Conservation (phyloP, 768 basidiomycete species). For the Lactifluus pinguis region DNA sequence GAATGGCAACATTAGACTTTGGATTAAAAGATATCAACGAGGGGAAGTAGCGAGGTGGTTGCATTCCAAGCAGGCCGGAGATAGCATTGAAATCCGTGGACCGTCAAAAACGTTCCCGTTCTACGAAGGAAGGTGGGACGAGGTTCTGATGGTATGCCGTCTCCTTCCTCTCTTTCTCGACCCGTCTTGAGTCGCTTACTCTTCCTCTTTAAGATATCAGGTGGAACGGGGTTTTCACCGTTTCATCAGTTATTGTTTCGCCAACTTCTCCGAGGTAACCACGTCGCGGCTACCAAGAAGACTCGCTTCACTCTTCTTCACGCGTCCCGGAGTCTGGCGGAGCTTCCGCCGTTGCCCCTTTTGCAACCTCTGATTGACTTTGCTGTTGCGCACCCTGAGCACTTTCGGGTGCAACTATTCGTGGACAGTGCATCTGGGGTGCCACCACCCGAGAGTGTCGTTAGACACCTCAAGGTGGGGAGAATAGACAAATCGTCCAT, state of each 20-base stretch:
- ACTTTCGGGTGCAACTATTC: conserved; percentile 50
- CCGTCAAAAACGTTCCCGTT: conserved; percentile 60
- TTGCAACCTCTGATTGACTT: conserved; percentile 43
- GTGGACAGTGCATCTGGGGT: conserved; percentile 37
- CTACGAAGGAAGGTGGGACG: conserved; percentile 59
- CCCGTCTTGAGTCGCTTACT: background rate
- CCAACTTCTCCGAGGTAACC: conserved; percentile 32
- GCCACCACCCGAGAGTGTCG: conserved; percentile 13
- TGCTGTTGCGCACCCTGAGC: conserved; percentile 44
- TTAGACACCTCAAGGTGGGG: conserved; percentile 34
- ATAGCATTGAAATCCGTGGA: conserved; percentile 66
- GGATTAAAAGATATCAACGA: conserved; percentile 70
- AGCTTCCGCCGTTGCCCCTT: conserved; percentile 61
- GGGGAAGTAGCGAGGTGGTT: conserved; percentile 84
- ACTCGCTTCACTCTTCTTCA: conserved; percentile 70
- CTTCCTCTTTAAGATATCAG: conserved; percentile 52
- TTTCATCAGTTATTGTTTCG: conserved; percentile 69
- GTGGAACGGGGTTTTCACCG: conserved; percentile 82
- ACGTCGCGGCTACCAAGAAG: background rate
- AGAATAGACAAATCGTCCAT: conserved; percentile 47
- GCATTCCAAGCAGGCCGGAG: conserved; percentile 57
- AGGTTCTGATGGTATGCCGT: conserved; percentile 58
- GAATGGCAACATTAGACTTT: conserved; percentile 60
- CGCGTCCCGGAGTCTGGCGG: conserved; percentile 48
- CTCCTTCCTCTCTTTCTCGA: background rate